phyloP scores from a whole-genome alignment of 2,329 filamentous ascomycete genomes.

The Colletotrichum cereale region DNA sequence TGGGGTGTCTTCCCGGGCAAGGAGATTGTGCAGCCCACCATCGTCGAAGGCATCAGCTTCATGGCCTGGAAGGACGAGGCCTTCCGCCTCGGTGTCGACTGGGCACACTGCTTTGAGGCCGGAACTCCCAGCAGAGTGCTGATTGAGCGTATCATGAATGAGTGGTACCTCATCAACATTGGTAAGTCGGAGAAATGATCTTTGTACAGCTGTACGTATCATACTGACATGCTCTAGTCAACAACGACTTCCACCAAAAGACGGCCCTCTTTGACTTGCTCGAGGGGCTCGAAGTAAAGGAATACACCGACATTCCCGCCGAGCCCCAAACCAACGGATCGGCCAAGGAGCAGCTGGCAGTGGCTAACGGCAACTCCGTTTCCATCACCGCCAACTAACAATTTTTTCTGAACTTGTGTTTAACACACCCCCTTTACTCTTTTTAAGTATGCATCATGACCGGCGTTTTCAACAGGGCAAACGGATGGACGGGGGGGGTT shows the following conservation, averaged over 20 bases:
- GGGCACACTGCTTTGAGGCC: conserved; percentile 90
- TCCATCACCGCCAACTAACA: conserved; percentile 39
- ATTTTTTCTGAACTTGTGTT: conserved; percentile 42
- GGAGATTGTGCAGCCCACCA: conserved; percentile 99
- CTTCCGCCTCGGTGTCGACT: conserved; percentile 90
- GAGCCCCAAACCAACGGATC: conserved; percentile 43
- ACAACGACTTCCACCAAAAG: conserved; percentile 95
- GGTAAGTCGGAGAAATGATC: conserved; percentile 66
- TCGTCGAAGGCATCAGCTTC: conserved; percentile 97
- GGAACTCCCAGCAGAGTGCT: conserved; percentile 81
- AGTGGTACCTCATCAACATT: conserved; percentile 96
- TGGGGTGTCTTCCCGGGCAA: conserved; percentile 99
- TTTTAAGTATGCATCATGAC: conserved; percentile 43
- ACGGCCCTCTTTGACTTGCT: conserved; percentile 89
- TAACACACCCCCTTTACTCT: conserved; percentile 41
- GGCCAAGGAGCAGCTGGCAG: conserved; percentile 40
- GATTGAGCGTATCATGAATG: conserved; percentile 86
- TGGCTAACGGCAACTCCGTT: conserved; percentile 37
- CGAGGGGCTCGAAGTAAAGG: conserved; percentile 78
- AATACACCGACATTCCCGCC: conserved; percentile 63
- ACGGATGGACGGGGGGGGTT: conserved; percentile 41
- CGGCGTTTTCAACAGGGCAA: conserved; percentile 41
- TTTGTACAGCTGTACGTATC: conserved; percentile 11
- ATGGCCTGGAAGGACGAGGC: conserved; percentile 99
- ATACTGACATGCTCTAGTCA: conserved; percentile 68